Conservation (phyloP, 225 moss, liverwort and hornwort species). For the Neckera pumila region DNA sequence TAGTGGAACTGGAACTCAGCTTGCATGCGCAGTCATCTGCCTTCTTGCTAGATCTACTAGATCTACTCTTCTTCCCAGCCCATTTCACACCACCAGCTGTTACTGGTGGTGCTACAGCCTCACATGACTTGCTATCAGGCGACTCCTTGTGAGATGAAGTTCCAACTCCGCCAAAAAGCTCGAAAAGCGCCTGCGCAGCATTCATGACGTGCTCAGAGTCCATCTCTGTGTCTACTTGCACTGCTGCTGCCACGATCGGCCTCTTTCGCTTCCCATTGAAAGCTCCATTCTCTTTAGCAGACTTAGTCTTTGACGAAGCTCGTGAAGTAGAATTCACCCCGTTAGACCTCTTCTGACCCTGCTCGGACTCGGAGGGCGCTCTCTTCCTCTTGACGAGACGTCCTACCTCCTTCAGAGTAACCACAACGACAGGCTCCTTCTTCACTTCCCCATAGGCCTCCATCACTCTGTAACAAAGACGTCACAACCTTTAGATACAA, state of each 20-base stretch:
- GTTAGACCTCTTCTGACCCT: constrained; percentile 8
- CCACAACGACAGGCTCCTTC: constrained; percentile 10
- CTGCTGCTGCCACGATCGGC: neutral
- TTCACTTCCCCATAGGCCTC: constrained; percentile 31
- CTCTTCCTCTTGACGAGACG: constrained; percentile 26
- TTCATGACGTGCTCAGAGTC: constrained; percentile 36
- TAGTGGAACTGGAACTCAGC: constrained; percentile 29
- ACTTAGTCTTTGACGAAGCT: neutral
- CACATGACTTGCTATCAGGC: neutral
- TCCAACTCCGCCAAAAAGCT: constrained; percentile 29
- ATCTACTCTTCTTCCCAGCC: constrained; percentile 50
- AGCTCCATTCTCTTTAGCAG: neutral
- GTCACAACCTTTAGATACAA: neutral
- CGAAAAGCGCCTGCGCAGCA: constrained; percentile 48
- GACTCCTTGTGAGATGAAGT: neutral
- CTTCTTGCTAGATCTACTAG: constrained; percentile 33
- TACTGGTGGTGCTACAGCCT: neutral
- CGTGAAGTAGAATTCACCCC: constrained; percentile 7
- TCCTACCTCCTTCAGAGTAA: constrained; percentile 1
- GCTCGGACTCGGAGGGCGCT: constrained; percentile 11
- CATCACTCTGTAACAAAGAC: constrained; percentile 15
- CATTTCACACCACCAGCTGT: constrained; percentile 21
- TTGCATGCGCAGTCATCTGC: constrained; percentile 18
- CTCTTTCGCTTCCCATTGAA: constrained; percentile 23
- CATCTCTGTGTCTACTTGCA: constrained; percentile 10